Evolutionary conservation across 2,329 filamentous ascomycete genomes (phyloP), one percentile per base, ranked within the genome.

Genomic region (Chaetomiaceae sp.): DNA sequence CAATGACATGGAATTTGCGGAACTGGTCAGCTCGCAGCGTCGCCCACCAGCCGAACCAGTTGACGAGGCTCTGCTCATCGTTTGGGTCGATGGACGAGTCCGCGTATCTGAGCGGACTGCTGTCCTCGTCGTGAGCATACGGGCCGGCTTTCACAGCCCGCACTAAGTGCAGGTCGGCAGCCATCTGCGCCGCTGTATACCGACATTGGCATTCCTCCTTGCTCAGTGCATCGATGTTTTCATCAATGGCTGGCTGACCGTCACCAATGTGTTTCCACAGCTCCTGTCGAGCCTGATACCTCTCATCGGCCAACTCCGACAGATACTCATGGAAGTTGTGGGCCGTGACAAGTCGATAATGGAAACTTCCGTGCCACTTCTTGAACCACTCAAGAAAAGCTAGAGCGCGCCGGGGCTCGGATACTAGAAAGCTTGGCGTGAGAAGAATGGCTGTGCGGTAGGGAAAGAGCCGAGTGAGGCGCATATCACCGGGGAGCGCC

Each of bases 1-100:
- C 79, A 4, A 83, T 45, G 3, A 83, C 73, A 15, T 67, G 64
- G 53, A 83, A 82, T 30, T 69, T 73, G 26, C 77, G 71, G 55
- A 72, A 77, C 33, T 63, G 62, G 47, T 79, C 71, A 29, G 78
- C 56, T 24, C 72, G 70, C 45, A 60, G 49, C 26, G 68, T 63
- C 1, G 76, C 67, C 79, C 79, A 83, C 60, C 68, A 75, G 1
- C 74, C 77, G 58, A 81, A 83, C 74, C 76, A 82, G 51, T 81
- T 78, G 9, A 83, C 70, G 22, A 84, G 63, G 47, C 74, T 79
- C 56, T 81, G 75, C 56, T 84, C 80, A 50, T 83, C 78, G 45
- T 77, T 75, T 1, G 70, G 66, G 45, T 80, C 72, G 37, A 83
- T 75, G 1, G 52, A 60, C 3, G 65, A 55, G 12, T 71, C 69